A percentile compares a stretch with the other conserved stretches of the same genome.
Evolutionary conservation across 768 basidiomycete genomes (phyloP).

Genomic region (Jaapia argillacea): DNA sequence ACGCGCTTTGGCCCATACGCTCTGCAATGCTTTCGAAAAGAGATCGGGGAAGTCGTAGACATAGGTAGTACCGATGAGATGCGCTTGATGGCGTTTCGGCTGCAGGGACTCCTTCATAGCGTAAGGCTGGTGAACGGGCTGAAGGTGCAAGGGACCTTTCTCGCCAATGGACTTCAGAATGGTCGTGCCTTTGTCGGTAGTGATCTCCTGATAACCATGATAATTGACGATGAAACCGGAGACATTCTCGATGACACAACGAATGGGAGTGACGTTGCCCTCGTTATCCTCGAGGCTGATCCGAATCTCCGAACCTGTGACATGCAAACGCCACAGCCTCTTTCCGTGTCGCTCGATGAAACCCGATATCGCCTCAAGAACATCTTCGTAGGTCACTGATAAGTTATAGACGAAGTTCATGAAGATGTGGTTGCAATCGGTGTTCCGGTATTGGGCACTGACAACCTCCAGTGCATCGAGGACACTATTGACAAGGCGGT

Average conservation of each 20-base stretch:
- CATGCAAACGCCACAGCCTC: slow-evolving; percentile 94
- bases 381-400: slow-evolving; percentile 91
- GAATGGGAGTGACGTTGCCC: slow-evolving; percentile 92
- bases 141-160: slow-evolving; percentile 92
- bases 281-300: slow-evolving; percentile 91
- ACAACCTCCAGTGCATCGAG: slow-evolving; percentile 94
- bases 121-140: slow-evolving; percentile 89
- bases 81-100: slow-evolving; percentile 98
- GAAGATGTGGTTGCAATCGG: slow-evolving; percentile 98
- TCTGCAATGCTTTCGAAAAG: slow-evolving; percentile 93
- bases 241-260: slow-evolving; percentile 97
- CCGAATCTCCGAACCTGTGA: slow-evolving; percentile 95
- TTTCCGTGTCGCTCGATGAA: slow-evolving; percentile 99
- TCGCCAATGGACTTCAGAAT: slow-evolving; percentile 98
- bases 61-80: slow-evolving; percentile 96
- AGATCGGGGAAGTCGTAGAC: slow-evolving; percentile 99
- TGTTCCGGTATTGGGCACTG: slow-evolving; percentile 78
- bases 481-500: slow-evolving; percentile 88
- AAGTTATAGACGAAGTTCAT: slow-evolving; percentile 99
- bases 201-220: slow-evolving; percentile 96
- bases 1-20: slow-evolving; percentile 78
- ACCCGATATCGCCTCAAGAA: slow-evolving; percentile 93
- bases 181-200: slow-evolving; percentile 88
- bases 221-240: slow-evolving; percentile 98
- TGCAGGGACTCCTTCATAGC: slow-evolving; percentile 97